These are phyloP conservation scores for Chaetomium cochliodes DNA, from an alignment of 495 filamentous ascomycete species.

Conservation along the genomic window DNA sequence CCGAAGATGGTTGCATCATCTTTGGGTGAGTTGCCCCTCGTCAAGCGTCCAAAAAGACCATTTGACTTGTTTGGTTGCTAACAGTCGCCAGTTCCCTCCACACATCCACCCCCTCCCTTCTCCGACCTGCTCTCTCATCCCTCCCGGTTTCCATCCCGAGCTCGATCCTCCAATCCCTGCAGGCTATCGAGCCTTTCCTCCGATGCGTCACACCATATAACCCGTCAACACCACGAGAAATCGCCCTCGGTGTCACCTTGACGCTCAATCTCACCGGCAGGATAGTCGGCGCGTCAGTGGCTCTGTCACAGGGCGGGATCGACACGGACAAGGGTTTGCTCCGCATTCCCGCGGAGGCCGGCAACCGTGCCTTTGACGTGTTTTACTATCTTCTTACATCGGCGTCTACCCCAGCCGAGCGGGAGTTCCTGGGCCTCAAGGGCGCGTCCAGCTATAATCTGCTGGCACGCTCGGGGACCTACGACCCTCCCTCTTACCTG, in stretches of 20 bases:
- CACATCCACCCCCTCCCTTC: slow-evolving; percentile 77
- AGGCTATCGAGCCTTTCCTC: slow-evolving; percentile 79
- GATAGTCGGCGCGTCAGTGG: slow-evolving; percentile 69
- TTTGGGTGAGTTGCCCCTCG: slow-evolving; percentile 62
- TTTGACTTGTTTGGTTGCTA: neutral
- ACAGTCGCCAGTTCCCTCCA: slow-evolving; percentile 68
- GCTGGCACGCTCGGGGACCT: slow-evolving; percentile 79
- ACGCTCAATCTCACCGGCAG: slow-evolving; percentile 79
- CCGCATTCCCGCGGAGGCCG: slow-evolving; percentile 72
- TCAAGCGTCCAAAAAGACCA: neutral
- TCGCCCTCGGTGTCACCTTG: slow-evolving; percentile 74
- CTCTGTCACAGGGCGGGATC: slow-evolving; percentile 83
- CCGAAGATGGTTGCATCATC: slow-evolving; percentile 92
- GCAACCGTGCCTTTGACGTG: slow-evolving; percentile 94
- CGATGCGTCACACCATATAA: slow-evolving; percentile 85
- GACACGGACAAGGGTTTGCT: slow-evolving; percentile 80
- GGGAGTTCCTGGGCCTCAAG: slow-evolving; percentile 86
- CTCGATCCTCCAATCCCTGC: slow-evolving; percentile 69
- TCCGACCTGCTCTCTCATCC: slow-evolving; percentile 76
- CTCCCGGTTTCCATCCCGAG: slow-evolving; percentile 76
- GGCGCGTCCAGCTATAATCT: slow-evolving; percentile 74
- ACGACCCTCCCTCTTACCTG: slow-evolving; percentile 82
- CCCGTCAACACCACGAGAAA: slow-evolving; percentile 77
- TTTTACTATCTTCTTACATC: slow-evolving; percentile 96
- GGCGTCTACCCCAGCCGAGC: slow-evolving; percentile 83